These are phyloP conservation scores for Diospyros kaki DNA, from an alignment of 148 eudicot genomes.

Conservation along the genomic window DNA sequence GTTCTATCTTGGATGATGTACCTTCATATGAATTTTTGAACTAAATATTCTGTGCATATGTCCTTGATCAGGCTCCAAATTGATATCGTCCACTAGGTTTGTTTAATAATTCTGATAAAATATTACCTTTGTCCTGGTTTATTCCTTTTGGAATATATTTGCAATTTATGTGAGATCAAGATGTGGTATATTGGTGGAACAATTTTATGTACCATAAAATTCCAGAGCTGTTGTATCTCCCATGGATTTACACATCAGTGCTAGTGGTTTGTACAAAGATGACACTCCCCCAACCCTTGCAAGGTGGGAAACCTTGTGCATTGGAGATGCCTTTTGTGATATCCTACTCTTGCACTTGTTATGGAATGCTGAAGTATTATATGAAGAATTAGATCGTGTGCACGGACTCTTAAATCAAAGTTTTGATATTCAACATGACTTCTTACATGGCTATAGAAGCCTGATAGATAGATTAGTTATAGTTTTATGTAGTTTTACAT, in stretches of 20 bases:
- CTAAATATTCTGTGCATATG: not conserved
- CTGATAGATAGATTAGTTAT: not conserved
- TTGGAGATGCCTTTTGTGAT: not conserved
- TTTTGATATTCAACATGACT: not conserved
- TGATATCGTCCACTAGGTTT: not conserved
- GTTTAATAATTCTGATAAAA: not conserved
- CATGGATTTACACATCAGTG: not conserved
- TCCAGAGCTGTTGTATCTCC: not conserved
- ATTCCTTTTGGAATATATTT: not conserved
- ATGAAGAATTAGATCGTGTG: not conserved
- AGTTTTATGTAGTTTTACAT: not conserved
- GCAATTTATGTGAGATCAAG: not conserved
- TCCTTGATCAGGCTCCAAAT: not conserved
- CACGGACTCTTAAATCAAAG: not conserved
- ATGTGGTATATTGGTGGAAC: not conserved
- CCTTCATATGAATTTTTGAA: not conserved
- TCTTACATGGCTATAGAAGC: not conserved
- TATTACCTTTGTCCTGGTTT: not conserved
- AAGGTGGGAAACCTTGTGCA: not conserved
- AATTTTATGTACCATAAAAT: not conserved
- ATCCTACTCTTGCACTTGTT: not conserved
- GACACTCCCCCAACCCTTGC: too few relatives aligned
- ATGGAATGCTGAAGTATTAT: not conserved
- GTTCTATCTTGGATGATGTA: not conserved
- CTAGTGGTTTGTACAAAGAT: not conserved